Conservation (phyloP, 257 asterid species). For the Salvia splendens region DNA sequence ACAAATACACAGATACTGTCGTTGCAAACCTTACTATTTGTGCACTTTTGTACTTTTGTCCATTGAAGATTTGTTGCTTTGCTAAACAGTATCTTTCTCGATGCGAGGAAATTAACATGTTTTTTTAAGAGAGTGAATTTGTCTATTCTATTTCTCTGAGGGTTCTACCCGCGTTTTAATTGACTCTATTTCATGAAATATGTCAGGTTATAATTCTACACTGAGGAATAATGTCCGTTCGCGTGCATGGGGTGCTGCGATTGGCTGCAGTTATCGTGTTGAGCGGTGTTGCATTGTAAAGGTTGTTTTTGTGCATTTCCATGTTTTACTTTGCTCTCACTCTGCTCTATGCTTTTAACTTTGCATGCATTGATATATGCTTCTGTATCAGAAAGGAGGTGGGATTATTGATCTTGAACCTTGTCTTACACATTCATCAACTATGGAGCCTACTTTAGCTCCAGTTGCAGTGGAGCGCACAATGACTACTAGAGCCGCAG, state of each 20-base stretch:
- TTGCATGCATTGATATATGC: slow-evolving; percentile 20
- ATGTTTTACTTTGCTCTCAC: slow-evolving; percentile 15
- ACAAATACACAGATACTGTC: too few species aligned
- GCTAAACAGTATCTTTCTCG: slow-evolving; percentile 25
- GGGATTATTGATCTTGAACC: slow-evolving; percentile 88
- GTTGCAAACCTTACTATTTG: too few species aligned
- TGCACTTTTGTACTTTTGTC: not conserved
- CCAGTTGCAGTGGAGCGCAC: slow-evolving; percentile 98
- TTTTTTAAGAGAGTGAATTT: slow-evolving; percentile 8
- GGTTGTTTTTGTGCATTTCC: slow-evolving; percentile 46
- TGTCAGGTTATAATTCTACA: slow-evolving; percentile 80
- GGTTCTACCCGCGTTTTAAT: slow-evolving; percentile 18
- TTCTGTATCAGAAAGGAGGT: slow-evolving; percentile 74
- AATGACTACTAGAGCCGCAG: slow-evolving; percentile 98
- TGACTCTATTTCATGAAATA: slow-evolving; percentile 27
- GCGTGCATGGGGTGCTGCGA: slow-evolving; percentile 97
- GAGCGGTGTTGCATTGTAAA: slow-evolving; percentile 86
- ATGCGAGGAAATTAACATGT: slow-evolving; percentile 15
- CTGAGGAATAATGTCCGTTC: slow-evolving; percentile 96
- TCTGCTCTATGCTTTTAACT: slow-evolving; percentile 17
- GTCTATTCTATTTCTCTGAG: slow-evolving; percentile 9
- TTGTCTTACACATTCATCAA: slow-evolving; percentile 88
- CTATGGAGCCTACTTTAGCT: slow-evolving; percentile 98
- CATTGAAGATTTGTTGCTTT: slow-evolving; percentile 17
- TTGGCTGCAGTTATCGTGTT: slow-evolving; percentile 88